These are phyloP conservation scores for Diaporthe amygdali DNA, from an alignment of 2,329 filamentous ascomycete genomes.

Conservation along the genomic window DNA sequence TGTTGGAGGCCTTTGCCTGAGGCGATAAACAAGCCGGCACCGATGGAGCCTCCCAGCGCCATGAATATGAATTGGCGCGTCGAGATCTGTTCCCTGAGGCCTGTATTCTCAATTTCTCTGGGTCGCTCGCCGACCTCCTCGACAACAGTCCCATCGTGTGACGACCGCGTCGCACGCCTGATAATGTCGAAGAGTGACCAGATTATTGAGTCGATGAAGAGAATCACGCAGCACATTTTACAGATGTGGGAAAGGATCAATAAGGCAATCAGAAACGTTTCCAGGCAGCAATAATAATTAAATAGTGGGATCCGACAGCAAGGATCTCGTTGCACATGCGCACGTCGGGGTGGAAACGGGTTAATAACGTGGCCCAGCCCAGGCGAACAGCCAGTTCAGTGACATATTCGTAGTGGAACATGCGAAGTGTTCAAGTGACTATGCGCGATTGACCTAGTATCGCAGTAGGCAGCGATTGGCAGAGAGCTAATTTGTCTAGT, in stretches of 20 bases:
- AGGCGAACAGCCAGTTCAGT: too few species aligned
- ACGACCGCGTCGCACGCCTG: background rate
- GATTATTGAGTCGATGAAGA: background rate
- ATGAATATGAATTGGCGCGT: conserved; percentile 42
- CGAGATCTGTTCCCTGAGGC: conserved; percentile 34
- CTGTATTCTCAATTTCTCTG: conserved; percentile 18
- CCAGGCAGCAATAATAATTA: background rate
- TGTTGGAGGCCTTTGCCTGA: conserved; percentile 37
- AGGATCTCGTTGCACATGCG: background rate
- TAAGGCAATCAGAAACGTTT: background rate
- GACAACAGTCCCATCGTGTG: background rate
- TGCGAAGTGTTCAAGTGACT: too few species aligned
- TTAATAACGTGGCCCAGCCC: too few species aligned
- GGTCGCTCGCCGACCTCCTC: background rate
- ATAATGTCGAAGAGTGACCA: background rate
- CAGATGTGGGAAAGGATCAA: too few species aligned
- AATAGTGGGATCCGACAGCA: background rate
- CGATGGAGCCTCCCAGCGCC: conserved; percentile 42
- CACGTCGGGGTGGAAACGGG: background rate
- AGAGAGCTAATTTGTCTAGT: too few species aligned
- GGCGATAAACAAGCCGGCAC: conserved; percentile 41
- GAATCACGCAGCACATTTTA: too few species aligned
- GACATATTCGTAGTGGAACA: too few species aligned
- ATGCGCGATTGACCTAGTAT: too few species aligned
- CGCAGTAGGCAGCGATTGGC: too few species aligned